phyloP scores from a whole-genome alignment of 2,329 filamentous ascomycete species.

The Alternaria sp. region DNA sequence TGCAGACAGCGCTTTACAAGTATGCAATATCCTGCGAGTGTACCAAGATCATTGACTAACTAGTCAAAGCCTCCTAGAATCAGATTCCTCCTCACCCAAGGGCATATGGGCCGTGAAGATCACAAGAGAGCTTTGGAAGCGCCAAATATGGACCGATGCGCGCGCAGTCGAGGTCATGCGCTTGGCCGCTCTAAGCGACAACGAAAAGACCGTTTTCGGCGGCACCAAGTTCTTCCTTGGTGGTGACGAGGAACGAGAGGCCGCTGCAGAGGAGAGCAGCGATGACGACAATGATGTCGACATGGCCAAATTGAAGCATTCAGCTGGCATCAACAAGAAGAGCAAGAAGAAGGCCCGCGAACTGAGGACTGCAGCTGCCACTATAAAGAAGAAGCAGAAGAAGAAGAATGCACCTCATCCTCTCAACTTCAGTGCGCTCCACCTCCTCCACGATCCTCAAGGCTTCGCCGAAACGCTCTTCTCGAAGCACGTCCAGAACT shows the following conservation, averaged over 20 bases:
- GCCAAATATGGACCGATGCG: constrained; percentile 93
- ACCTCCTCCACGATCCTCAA: constrained; percentile 92
- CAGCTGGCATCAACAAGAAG: constrained; percentile 95
- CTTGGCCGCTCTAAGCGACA: constrained; percentile 85
- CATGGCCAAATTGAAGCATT: constrained; percentile 82
- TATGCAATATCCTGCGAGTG: background rate
- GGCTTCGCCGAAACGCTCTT: constrained; percentile 91
- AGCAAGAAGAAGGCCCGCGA: constrained; percentile 83
- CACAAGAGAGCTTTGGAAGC: constrained; percentile 93
- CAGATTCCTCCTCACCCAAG: constrained; percentile 83
- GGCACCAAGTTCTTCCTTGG: constrained; percentile 95
- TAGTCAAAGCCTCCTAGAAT: constrained; percentile 69
- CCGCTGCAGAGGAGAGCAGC: constrained; percentile 81
- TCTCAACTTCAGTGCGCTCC: constrained; percentile 94
- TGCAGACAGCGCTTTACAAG: constrained; percentile 93
- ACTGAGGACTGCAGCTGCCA: constrained; percentile 81
- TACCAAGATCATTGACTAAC: background rate
- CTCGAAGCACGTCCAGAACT: constrained; percentile 86
- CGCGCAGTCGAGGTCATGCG: constrained; percentile 99
- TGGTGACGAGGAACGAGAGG: constrained; percentile 94
- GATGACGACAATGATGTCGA: constrained; percentile 78
- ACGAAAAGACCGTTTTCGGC: constrained; percentile 89
- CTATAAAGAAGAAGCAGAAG: constrained; percentile 78
- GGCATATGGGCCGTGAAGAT: constrained; percentile 96
- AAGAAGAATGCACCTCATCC: constrained; percentile 89